Evolutionary conservation across 495 filamentous ascomycete genomes (phyloP).

Genomic region (Aspergillus sclerotiicarbonarius): DNA sequence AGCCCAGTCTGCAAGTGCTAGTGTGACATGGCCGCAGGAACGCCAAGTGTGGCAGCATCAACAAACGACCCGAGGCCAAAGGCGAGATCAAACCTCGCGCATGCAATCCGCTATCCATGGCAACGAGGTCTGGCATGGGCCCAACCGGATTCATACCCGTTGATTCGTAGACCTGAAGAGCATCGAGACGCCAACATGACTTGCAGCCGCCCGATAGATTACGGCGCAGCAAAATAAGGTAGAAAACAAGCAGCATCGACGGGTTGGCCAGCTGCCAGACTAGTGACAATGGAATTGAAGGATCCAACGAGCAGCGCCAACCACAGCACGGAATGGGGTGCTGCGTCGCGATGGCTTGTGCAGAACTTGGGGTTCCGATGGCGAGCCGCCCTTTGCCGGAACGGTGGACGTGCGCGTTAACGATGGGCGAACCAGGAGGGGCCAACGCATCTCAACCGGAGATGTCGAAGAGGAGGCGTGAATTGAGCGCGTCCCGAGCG

Average conservation of each 20-base stretch:
- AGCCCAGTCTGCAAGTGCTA: slow-evolving; percentile 3
- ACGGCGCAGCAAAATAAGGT: not conserved
- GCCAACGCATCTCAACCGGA: not conserved
- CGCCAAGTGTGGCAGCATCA: not conserved
- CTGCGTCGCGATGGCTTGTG: not conserved
- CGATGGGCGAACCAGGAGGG: slow-evolving; percentile 6
- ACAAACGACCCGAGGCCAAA: not conserved
- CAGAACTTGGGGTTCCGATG: not conserved
- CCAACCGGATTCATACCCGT: not conserved
- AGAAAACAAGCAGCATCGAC: not conserved
- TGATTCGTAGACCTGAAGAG: not conserved
- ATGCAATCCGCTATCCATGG: not conserved
- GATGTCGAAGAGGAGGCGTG: not conserved
- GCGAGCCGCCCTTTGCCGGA: slow-evolving; percentile 12
- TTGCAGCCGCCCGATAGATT: not conserved
- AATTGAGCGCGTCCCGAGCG: not conserved
- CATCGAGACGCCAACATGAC: not conserved
- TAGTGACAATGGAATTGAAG: slow-evolving; percentile 1
- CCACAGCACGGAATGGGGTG: slow-evolving; percentile 1
- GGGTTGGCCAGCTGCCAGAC: not conserved
- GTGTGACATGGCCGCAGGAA: not conserved
- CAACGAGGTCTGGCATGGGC: not conserved
- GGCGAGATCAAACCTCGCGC: not conserved
- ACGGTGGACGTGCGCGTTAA: slow-evolving; percentile 9
- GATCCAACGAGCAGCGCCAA: not conserved